Evolutionary conservation across 371 early-diverging fungal genomes (phyloP), one percentile per base, ranked within the genome.

Genomic region (Mucor velutinosus): DNA sequence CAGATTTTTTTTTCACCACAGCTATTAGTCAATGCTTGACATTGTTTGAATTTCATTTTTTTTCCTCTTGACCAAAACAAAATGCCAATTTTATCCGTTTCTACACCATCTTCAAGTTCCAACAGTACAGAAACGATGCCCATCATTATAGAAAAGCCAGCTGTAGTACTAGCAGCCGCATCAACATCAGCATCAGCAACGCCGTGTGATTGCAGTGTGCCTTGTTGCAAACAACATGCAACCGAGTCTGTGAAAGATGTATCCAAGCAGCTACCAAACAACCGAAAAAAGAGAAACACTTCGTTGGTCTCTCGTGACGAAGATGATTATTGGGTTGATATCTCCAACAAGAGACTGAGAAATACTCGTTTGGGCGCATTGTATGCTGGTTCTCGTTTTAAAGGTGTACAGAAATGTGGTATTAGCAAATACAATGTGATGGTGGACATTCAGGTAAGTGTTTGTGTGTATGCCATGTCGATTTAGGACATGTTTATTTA

Each of bases 391-490:
- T 83, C 88, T 33, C 74, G 70, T 35, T 94, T 94, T 68, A 78
- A 71, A 60, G 94, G 94, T 32, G 84, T 87, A 27, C 94, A 94
- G 72, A 82, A 82, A 62, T 89, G 90, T 60, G 90, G 89, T 8
- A 71, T 76, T 2, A 86, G 79, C 47, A 83, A 87, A 58, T 94
- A 94, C 62, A 86, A 89, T 58, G 94, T 94, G 0, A 62, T 80
- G 29, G 94, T 94, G 4, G 85, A 90, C 62, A 90, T 93, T 70
- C 90, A 92, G 90, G 93, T 91, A 82, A 60, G 49, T 30, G 14
- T 37, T 1, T 5, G 17, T 14, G 17, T 41, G 17, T 15, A 19
- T 43, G 17, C n/a, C 10, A 64, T 43, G 29, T 32, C 62, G 32
- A 17, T 41, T 41, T 61, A 43, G 23, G 49, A 33, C 39, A 32